These are phyloP conservation scores for Aspergillus sp. DNA, from an alignment of 2,329 filamentous ascomycete genomes.

Conservation along the genomic window DNA sequence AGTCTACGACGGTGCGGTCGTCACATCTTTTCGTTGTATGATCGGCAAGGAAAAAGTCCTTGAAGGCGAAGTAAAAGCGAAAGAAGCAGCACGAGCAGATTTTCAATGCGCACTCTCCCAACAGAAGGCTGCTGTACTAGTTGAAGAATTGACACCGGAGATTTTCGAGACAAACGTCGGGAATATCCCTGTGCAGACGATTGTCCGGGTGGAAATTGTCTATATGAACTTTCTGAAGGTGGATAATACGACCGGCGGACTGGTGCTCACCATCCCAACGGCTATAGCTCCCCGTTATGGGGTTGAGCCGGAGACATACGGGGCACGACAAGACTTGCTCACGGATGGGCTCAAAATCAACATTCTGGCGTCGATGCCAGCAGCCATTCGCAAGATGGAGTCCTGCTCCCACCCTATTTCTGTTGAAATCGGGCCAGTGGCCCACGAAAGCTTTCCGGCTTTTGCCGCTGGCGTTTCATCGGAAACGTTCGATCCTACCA, in stretches of 20 bases:
- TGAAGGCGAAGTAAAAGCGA: slow-evolving; percentile 3
- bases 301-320: not conserved
- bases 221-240: slow-evolving; percentile 12
- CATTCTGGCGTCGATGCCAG: not conserved
- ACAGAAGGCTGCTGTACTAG: slow-evolving; percentile 2
- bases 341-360: not conserved
- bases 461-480: not conserved
- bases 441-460: slow-evolving; percentile 8
- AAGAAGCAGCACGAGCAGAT: not conserved
- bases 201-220: slow-evolving; percentile 12
- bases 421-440: slow-evolving; percentile 10
- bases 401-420: slow-evolving; percentile 17
- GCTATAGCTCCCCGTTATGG: slow-evolving; percentile 17
- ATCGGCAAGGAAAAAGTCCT: not conserved
- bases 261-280: slow-evolving; percentile 14
- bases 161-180: slow-evolving; percentile 17
- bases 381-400: slow-evolving; percentile 12
- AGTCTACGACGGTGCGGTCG: not conserved
- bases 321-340: not conserved
- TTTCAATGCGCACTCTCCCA: not conserved
- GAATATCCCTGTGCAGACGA: slow-evolving; percentile 12
- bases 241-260: slow-evolving; percentile 9
- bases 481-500: slow-evolving; percentile 9
- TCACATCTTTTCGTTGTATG: slow-evolving; percentile 2
- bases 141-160: slow-evolving; percentile 6